Evolutionary conservation across 169 alveolate species (phyloP).

Genomic region (Eimeria acervulina): DNA sequence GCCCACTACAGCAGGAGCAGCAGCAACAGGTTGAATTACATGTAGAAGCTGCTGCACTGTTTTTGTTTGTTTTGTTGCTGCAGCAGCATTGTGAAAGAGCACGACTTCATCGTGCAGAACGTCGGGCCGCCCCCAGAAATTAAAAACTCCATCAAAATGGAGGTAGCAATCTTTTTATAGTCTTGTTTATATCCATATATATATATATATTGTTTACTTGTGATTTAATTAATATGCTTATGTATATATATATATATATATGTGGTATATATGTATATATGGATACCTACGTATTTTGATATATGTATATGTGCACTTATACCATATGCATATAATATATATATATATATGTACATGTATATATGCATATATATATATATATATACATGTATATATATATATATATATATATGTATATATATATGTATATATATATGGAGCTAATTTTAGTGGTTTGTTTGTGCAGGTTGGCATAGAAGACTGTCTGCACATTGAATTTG

Average conservation of each 20-base stretch:
- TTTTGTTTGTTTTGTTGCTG: not conserved
- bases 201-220: not conserved
- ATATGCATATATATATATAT: not conserved
- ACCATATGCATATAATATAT: too few relatives aligned
- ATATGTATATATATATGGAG: too few relatives aligned
- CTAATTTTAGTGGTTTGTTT: too few relatives aligned
- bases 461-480: constrained; percentile 98
- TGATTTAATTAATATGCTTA: not conserved
- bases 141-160: constrained; percentile 97
- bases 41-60: not conserved
- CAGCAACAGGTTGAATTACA: too few relatives aligned
- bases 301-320: too few relatives aligned
- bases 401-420: too few relatives aligned
- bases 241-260: too few relatives aligned
- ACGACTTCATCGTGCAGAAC: constrained; percentile 97
- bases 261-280: not conserved
- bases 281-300: too few relatives aligned
- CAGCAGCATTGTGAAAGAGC: constrained; percentile 96
- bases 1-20: too few relatives aligned
- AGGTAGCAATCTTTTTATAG: constrained; percentile 84
- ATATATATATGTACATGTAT: not conserved
- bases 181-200: not conserved
- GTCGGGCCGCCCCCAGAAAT: constrained; percentile 93
- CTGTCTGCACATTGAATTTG: constrained; percentile 93
- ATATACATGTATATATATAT: not conserved